Conservation (phyloP, 225 moss, liverwort and hornwort species). For the Antitrichia curtipendula region DNA sequence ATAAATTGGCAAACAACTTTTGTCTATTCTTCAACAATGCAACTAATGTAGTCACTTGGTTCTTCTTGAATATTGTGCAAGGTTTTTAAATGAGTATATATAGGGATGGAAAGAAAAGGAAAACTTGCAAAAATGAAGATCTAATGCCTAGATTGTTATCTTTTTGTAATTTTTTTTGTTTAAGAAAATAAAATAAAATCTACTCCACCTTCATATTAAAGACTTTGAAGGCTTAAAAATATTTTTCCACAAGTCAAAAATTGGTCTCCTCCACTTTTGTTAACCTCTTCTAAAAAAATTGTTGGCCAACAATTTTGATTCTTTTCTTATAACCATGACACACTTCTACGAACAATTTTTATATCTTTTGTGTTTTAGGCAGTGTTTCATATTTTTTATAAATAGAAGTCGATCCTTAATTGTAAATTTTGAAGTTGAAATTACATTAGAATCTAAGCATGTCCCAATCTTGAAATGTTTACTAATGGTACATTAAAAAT, state of each 20-base stretch:
- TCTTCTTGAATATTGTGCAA: background rate
- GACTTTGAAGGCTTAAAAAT: background rate
- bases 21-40: fast-evolving
- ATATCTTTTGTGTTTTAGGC: fast-evolving
- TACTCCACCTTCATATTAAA: background rate
- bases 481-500: too few species aligned
- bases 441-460: fast-evolving
- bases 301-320: fast-evolving
- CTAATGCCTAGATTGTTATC: fast-evolving
- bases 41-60: background rate
- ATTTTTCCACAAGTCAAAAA: fast-evolving
- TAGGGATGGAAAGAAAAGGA: background rate
- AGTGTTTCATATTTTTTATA: background rate
- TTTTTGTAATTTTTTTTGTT: background rate
- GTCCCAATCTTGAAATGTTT: background rate
- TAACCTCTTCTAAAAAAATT: fast-evolving
- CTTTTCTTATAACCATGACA: background rate
- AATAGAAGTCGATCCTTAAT: background rate
- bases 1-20: background rate
- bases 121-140: background rate
- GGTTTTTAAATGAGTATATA: background rate
- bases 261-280: fast-evolving
- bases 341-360: background rate
- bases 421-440: background rate
- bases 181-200: too few species aligned